phyloP scores from a whole-genome alignment of 1,284 basidiomycete species.

The Austroboletus olivaceoglutinosus region DNA sequence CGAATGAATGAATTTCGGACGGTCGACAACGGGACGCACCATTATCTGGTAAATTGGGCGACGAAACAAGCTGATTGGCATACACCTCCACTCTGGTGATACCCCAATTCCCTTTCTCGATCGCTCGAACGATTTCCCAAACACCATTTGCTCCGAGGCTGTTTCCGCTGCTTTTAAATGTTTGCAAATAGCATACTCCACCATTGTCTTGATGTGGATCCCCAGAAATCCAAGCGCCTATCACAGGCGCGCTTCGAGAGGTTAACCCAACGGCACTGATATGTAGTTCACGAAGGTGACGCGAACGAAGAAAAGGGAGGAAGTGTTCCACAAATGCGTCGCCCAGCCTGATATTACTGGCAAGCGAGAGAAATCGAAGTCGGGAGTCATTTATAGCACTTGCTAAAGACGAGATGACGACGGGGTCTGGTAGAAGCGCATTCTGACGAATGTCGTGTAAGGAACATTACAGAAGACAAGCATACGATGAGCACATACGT shows the following conservation, averaged over 20 bases:
- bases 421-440: slow-evolving; percentile 20
- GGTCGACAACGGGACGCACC: slow-evolving; percentile 6
- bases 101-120: slow-evolving; percentile 49
- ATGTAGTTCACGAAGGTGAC: slow-evolving; percentile 29
- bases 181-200: slow-evolving; percentile 45
- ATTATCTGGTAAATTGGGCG: slow-evolving; percentile 1
- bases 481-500: slow-evolving; percentile 42
- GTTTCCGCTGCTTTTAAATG: slow-evolving; percentile 58
- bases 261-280: slow-evolving; percentile 32
- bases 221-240: slow-evolving; percentile 29
- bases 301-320: slow-evolving; percentile 29
- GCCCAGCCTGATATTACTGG: slow-evolving; percentile 23
- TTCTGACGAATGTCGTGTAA: slow-evolving; percentile 24
- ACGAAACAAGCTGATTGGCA: slow-evolving; percentile 41
- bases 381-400: slow-evolving; percentile 26
- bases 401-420: slow-evolving; percentile 29
- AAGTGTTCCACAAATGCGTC: slow-evolving; percentile 30
- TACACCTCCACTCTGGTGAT: slow-evolving; percentile 51
- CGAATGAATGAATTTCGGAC: neutral
- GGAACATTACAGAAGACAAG: neutral
- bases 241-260: slow-evolving; percentile 21
- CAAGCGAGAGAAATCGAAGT: slow-evolving; percentile 30
- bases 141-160: slow-evolving; percentile 47
- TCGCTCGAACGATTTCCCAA: slow-evolving; percentile 43
- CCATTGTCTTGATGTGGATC: slow-evolving; percentile 2